Evolutionary conservation across 495 filamentous ascomycete species (phyloP).

Genomic region (Talaromyces adpressus): DNA sequence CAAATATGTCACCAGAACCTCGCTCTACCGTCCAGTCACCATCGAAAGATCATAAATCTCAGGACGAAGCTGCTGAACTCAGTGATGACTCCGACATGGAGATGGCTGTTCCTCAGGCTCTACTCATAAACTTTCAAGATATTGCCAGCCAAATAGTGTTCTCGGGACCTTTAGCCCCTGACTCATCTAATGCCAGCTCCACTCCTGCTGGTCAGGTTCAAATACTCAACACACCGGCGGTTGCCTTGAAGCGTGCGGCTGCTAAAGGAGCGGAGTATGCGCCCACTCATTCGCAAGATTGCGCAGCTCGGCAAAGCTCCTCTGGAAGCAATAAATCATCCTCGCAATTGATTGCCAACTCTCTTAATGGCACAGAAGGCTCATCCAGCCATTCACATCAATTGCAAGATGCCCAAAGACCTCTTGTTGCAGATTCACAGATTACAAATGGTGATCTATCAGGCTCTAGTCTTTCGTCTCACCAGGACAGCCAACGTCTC

Average conservation of each 20-base stretch:
- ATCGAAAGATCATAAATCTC: background rate
- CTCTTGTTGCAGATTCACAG: slow-evolving; percentile 8
- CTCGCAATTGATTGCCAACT: slow-evolving; percentile 17
- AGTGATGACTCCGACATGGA: slow-evolving; percentile 48
- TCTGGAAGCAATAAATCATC: slow-evolving; percentile 28
- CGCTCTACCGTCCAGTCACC: background rate
- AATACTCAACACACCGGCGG: slow-evolving; percentile 29
- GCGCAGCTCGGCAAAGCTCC: slow-evolving; percentile 11
- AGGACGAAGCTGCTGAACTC: background rate
- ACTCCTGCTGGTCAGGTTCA: slow-evolving; percentile 21
- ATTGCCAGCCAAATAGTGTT: slow-evolving; percentile 22
- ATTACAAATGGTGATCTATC: background rate
- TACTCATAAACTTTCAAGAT: slow-evolving; percentile 25
- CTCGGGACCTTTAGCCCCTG: slow-evolving; percentile 15
- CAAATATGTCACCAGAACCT: background rate
- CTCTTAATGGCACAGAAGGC: background rate
- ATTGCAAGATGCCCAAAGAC: background rate
- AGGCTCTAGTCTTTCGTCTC: slow-evolving; percentile 1
- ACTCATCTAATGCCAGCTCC: slow-evolving; percentile 15
- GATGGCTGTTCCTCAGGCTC: slow-evolving; percentile 41
- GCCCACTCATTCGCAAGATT: background rate
- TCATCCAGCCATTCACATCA: background rate
- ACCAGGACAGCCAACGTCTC: slow-evolving; percentile 5
- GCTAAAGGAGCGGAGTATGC: slow-evolving; percentile 4
- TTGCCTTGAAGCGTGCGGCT: slow-evolving; percentile 10